phyloP scores from a whole-genome alignment of 169 alveolate species.

The Plasmodium sp. region DNA sequence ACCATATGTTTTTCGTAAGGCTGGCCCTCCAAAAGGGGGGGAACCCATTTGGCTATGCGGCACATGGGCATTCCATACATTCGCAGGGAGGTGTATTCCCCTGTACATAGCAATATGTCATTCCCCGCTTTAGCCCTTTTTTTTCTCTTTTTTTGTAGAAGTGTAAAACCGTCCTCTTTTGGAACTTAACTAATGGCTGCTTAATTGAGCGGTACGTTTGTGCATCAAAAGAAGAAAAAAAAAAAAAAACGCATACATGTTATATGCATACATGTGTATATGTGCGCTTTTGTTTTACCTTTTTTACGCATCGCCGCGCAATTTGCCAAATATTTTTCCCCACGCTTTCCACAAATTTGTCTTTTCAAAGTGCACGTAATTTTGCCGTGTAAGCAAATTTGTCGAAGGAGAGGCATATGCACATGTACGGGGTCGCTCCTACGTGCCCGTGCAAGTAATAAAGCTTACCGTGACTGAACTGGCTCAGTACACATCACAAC shows the following conservation, averaged over 20 bases:
- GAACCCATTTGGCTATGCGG: neutral
- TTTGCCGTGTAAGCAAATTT: neutral
- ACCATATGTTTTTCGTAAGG: neutral
- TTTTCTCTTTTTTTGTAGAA: neutral
- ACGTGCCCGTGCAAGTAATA: neutral
- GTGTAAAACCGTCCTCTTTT: neutral
- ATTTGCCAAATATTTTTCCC: neutral
- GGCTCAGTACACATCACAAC: neutral
- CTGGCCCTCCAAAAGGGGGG: neutral
- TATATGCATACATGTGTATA: neutral
- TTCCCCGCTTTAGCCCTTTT: neutral
- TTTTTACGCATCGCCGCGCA: neutral
- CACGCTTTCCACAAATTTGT: neutral
- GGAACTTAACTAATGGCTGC: neutral
- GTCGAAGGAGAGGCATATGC: neutral
- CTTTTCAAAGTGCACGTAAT: conserved; percentile 8
- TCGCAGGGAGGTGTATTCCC: neutral
- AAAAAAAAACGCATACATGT: conserved; percentile 1
- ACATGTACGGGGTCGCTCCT: neutral
- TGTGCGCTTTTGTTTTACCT: neutral
- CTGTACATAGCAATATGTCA: neutral
- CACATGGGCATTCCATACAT: neutral
- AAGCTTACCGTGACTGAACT: neutral
- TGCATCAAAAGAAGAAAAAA: neutral
- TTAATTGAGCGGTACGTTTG: neutral